Evolutionary conservation across 208 protist genomes (phyloP), one percentile per base, ranked within the genome.

Genomic region (Herpetomonas samuelpessoai): DNA sequence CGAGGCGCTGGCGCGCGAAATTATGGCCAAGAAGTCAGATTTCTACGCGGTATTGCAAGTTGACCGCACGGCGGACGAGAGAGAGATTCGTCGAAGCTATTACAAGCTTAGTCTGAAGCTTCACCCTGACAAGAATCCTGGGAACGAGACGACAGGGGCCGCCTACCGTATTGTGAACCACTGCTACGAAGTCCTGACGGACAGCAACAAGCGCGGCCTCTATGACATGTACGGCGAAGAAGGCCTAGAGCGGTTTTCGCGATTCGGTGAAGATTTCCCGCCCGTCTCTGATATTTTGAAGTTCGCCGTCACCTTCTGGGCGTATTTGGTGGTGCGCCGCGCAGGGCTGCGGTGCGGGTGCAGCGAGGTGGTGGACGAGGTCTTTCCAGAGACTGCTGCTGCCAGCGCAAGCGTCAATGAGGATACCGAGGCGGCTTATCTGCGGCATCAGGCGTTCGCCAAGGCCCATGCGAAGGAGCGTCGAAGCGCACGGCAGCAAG

Each of bases 161-260:
- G 70, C 68, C 7, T 91, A 75, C 57, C 26, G 68, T 26, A 58
- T 68, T 12, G 89, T 98, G 28, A 83, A 62, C 25, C 50, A 82
- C 18, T 96, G 97, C 3, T 99, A 98, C 68, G 88, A 97, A 22
- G 81, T 98, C 2, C 75, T 99, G 3, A 80, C 51, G 38, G 87
- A 99, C 51, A n/a, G 27, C 16, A 44, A 93, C 39, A 90, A 97
- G 61, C 79, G 95, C 24, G 35, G 64, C 22, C 35, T 97, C 10
- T 99, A 99, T 68, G 98, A 99, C 71, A 47, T 44, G 4, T 22
- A 39, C 21, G 76, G 76, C 29, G 51, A 21, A 25, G 29, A 64
- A 22, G 48, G 56, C 44, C 48, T 61, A 18, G 26, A 7, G 14
- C 56, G 56, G 6, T 26, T 51, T 16, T 38, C 45, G 4, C 56